A percentile compares a stretch with the other conserved stretches of the same genome.
These are phyloP conservation scores for Fomes fomentarius DNA, from an alignment of 1,284 basidiomycete genomes.

Conservation along the genomic window DNA sequence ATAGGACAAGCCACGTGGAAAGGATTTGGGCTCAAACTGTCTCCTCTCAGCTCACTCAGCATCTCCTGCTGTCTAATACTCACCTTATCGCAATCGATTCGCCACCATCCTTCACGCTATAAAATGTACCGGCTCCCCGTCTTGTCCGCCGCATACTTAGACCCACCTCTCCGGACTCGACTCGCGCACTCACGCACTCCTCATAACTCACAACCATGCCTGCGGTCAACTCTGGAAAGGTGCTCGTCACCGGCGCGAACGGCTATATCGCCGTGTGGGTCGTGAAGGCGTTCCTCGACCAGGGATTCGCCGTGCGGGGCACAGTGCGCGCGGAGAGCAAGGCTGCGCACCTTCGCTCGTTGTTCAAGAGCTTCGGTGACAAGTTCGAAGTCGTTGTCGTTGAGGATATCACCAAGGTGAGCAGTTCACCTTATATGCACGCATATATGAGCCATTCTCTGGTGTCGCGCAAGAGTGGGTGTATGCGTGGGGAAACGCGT, in stretches of 20 bases:
- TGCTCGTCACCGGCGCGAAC: conserved; percentile 44
- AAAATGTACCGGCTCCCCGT: no score
- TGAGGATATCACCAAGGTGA: conserved; percentile 49
- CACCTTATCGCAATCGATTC: no score
- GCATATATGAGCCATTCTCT: conserved; percentile 47
- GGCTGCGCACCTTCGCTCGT: conserved; percentile 48
- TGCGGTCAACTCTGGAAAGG: conserved; percentile 30
- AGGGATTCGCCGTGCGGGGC: conserved; percentile 53
- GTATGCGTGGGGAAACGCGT: no score
- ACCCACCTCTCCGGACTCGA: no score
- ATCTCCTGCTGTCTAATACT: no score
- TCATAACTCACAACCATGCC: conserved; percentile 33
- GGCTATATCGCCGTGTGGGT: conserved; percentile 45
- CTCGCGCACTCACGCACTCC: no score
- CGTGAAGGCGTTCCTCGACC: conserved; percentile 40
- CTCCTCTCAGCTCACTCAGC: no score
- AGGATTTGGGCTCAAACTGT: no score
- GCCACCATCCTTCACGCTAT: no score
- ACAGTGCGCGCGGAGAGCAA: conserved; percentile 58
- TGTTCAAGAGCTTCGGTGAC: conserved; percentile 48
- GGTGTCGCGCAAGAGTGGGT: no score
- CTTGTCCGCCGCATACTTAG: no score
- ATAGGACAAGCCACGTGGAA: no score
- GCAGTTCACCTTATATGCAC: conserved; percentile 45
- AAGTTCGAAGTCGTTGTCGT: conserved; percentile 54